phyloP scores from a whole-genome alignment of 169 alveolate genomes.

The Plasmodium gallinaceum region DNA sequence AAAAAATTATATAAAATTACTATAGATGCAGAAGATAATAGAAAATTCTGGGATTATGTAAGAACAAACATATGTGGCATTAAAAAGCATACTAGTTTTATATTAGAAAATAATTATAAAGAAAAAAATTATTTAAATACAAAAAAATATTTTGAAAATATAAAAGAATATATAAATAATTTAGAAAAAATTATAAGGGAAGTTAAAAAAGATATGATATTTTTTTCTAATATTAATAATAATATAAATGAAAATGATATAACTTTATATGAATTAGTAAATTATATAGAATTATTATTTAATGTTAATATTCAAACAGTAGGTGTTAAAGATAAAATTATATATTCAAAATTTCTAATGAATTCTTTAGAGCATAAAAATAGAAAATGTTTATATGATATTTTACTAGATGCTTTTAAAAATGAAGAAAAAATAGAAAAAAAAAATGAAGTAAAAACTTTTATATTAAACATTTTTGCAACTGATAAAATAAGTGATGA shows the following conservation, averaged over 20 bases:
- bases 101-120: neutral
- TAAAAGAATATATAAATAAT: neutral
- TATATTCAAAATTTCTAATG: constrained; percentile 30
- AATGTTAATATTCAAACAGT: constrained; percentile 54
- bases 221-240: constrained; percentile 1
- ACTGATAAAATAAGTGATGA: constrained; percentile 13
- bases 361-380: constrained; percentile 1
- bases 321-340: constrained; percentile 50
- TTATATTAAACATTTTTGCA: constrained; percentile 30
- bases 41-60: neutral
- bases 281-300: constrained; percentile 29
- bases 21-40: neutral
- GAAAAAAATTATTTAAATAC: neutral
- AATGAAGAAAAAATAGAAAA: neutral
- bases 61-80: neutral
- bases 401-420: constrained; percentile 21
- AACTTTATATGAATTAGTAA: constrained; percentile 49
- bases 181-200: neutral
- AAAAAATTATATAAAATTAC: neutral
- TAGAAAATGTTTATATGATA: constrained; percentile 9
- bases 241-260: constrained; percentile 14
- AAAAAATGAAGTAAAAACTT: neutral
- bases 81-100: neutral
- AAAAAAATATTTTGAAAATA: neutral
- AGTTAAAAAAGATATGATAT: neutral